These are phyloP conservation scores for Moesziomyces antarcticus DNA, from an alignment of 1,284 basidiomycete genomes.

Conservation along the genomic window DNA sequence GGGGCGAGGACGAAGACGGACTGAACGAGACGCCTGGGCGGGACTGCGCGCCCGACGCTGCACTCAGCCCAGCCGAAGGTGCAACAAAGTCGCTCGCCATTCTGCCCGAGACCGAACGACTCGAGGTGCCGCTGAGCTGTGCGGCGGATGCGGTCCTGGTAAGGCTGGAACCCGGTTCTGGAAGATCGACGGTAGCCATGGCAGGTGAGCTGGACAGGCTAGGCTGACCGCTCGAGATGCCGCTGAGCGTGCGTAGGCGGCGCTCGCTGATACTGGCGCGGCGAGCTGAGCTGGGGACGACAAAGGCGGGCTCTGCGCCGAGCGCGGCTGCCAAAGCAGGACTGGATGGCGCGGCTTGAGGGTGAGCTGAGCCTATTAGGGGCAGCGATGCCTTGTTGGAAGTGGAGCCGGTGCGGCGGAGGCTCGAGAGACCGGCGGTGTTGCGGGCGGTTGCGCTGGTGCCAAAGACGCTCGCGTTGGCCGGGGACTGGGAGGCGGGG, in stretches of 20 bases:
- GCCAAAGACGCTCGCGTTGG: constrained; percentile 51
- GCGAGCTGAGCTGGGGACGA: constrained; percentile 37
- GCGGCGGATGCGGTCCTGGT: constrained; percentile 26
- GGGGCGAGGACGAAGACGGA: constrained; percentile 55
- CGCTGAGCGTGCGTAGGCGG: constrained; percentile 35
- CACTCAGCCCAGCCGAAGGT: constrained; percentile 4
- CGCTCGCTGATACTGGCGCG: constrained; percentile 45
- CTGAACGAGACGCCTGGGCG: constrained; percentile 50
- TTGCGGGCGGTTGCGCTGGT: constrained; percentile 42
- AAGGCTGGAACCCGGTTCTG: constrained; percentile 14
- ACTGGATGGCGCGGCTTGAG: constrained; percentile 33
- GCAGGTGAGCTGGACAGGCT: constrained; percentile 36
- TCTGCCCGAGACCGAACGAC: constrained; percentile 18
- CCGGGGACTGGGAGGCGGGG: constrained; percentile 34
- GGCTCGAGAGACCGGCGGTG: constrained; percentile 55
- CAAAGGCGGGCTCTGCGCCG: constrained; percentile 51
- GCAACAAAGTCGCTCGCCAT: constrained; percentile 24
- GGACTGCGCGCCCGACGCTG: constrained; percentile 12
- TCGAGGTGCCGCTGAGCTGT: constrained; percentile 4
- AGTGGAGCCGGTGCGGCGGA: constrained; percentile 37
- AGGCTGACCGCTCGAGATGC: constrained; percentile 22
- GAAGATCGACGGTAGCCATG: constrained; percentile 19
- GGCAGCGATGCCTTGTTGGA: constrained; percentile 27
- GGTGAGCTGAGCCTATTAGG: constrained; percentile 8
- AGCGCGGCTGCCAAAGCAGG: constrained; percentile 46